Conservation (phyloP, 2,329 filamentous ascomycete genomes). For the Alternaria longipes region DNA sequence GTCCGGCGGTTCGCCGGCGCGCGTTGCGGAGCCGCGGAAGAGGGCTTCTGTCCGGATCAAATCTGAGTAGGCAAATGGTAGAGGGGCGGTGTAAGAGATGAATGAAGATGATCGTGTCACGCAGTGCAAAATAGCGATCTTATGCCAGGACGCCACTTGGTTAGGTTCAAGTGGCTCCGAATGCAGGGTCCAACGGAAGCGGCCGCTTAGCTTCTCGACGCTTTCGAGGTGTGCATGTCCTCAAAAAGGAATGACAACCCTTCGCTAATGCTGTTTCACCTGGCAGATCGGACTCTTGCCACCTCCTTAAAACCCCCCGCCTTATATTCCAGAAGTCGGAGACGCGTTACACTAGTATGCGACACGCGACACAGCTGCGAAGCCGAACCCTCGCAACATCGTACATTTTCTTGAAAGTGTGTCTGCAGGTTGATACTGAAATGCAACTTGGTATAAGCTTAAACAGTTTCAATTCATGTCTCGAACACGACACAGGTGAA, state of each 20-base stretch:
- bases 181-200: conserved; percentile 28
- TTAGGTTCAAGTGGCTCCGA: conserved; percentile 7
- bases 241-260: conserved; percentile 9
- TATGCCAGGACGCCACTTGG: conserved; percentile 16
- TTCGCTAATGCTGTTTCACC: conserved; percentile 11
- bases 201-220: conserved; percentile 8
- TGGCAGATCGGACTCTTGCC: conserved; percentile 9
- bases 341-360: not conserved
- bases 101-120: conserved; percentile 4
- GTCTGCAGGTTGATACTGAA: not conserved
- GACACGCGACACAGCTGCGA: not conserved
- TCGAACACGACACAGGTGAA: not conserved
- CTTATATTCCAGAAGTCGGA: conserved; percentile 6
- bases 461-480: not conserved
- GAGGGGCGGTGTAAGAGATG: not conserved
- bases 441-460: not conserved
- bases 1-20: conserved; percentile 14
- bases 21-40: conserved; percentile 7
- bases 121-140: conserved; percentile 19
- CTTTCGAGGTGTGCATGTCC: conserved; percentile 8
- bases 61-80: not conserved
- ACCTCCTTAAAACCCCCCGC: conserved; percentile 4
- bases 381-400: not conserved
- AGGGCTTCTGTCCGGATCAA: not conserved
- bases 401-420: not conserved